Evolutionary conservation across 345 rosid genomes (phyloP), one percentile per base, ranked within the genome.

Genomic region (Pugionium cornutum): DNA sequence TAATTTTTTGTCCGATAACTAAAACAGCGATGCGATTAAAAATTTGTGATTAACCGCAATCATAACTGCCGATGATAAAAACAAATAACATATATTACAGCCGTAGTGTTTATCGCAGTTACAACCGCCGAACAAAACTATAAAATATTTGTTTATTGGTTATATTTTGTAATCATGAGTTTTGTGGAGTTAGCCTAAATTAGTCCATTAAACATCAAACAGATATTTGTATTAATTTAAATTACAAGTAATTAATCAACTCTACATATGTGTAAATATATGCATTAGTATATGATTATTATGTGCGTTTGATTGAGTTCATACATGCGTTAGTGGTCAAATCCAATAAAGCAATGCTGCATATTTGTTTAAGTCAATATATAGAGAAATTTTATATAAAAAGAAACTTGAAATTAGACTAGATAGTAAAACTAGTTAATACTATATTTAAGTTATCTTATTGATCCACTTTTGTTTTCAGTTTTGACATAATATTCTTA

Each of bases 221-320:
- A 11, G 27, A 29, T 53, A n/a, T 47, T 48, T 27, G 10, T 36
- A 47, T 2, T 47, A 62, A 33, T 60, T 33, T 34, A 18, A 6
- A 1, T 25, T 5, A 34, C 34, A 47, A 37, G 28, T 35, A 6
- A 18, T 18, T 0, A 9, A 47, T 28, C 7, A 62, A 9, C 42
- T 62, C 35, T 26, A 26, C 44, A 27, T 39, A 18, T n/a, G 31
- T 9, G 32, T 7, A 2, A 1, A n/a, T 18, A 32, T 32, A 52
- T 52, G 50, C 1, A 47, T 47, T 47, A 7, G 34, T 53, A 40
- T 40, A 36, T 36, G 31, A 25, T 54, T 25, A 40, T 41, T 57
- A 62, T 62, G 44, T 47, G 45, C 32, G 45, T 27, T 47, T 35
- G 66, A 26, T 26, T 2, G 61, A 9, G 50, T 42, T 42, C 50